Evolutionary conservation across 257 asterid genomes (phyloP).

Genomic region (Thymus mandschuricus): DNA sequence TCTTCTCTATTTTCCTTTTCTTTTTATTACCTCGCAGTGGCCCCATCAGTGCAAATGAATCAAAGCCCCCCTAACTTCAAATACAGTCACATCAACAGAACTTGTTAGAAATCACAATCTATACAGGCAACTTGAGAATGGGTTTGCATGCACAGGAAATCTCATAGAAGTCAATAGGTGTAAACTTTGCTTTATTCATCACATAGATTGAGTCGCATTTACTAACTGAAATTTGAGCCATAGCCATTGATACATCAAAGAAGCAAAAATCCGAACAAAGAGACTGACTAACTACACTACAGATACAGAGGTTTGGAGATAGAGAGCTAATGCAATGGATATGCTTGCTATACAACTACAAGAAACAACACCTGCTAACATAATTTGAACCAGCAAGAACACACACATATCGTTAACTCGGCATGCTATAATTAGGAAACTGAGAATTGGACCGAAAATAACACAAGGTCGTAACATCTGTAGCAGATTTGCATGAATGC

Average conservation of each 20-base stretch:
- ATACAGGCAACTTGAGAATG: slow-evolving; percentile 6
- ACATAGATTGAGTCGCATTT: slow-evolving; percentile 22
- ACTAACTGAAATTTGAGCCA: slow-evolving; percentile 31
- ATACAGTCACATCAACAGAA: slow-evolving; percentile 24
- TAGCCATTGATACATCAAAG: slow-evolving; percentile 28
- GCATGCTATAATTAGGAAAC: slow-evolving; percentile 21
- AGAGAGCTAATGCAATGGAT: neutral
- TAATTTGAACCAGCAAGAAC: neutral
- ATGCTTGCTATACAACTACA: neutral
- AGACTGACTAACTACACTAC: neutral
- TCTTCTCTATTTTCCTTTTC: slow-evolving; percentile 66
- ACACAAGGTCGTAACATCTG: neutral
- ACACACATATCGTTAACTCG: slow-evolving; percentile 16
- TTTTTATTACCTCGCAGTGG: slow-evolving; percentile 70
- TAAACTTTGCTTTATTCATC: slow-evolving; percentile 13
- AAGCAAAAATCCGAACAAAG: slow-evolving; percentile 27
- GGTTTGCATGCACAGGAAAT: slow-evolving; percentile 16
- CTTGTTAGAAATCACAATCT: neutral
- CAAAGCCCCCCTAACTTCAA: slow-evolving; percentile 33
- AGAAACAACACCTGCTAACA: slow-evolving; percentile 19
- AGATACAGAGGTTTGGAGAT: neutral
- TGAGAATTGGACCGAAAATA: neutral
- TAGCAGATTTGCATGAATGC: neutral
- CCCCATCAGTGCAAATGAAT: slow-evolving; percentile 52
- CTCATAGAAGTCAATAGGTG: slow-evolving; percentile 19